Evolutionary conservation across 1,284 basidiomycete genomes (phyloP).

Genomic region (Trametes versicolor): DNA sequence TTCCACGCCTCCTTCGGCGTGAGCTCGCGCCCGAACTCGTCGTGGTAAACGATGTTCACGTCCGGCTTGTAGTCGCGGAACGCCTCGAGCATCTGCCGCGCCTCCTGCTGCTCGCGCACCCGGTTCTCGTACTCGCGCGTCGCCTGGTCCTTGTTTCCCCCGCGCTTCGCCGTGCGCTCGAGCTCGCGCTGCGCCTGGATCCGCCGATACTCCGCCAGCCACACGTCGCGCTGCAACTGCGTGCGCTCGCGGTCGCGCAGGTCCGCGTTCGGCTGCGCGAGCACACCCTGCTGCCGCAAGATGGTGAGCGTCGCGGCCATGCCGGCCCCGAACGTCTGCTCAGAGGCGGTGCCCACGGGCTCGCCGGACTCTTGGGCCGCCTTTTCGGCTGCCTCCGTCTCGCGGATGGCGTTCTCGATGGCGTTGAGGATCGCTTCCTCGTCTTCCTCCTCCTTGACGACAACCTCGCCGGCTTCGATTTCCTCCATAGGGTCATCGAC

Average conservation of each 20-base stretch:
- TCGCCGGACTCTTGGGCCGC: slow-evolving; percentile 45
- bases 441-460: slow-evolving; percentile 79
- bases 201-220: slow-evolving; percentile 88
- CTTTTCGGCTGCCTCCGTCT: slow-evolving; percentile 65
- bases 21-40: slow-evolving; percentile 92
- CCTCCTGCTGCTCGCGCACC: slow-evolving; percentile 90
- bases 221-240: slow-evolving; percentile 89
- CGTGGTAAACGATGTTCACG: slow-evolving; percentile 95
- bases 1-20: slow-evolving; percentile 98
- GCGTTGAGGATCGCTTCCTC: slow-evolving; percentile 78
- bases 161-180: slow-evolving; percentile 79
- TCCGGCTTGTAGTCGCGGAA: slow-evolving; percentile 98
- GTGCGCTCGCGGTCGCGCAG: slow-evolving; percentile 82
- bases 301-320: slow-evolving; percentile 91
- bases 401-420: slow-evolving; percentile 73
- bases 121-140: slow-evolving; percentile 96
- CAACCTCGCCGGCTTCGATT: slow-evolving; percentile 81
- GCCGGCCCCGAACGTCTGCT: slow-evolving; percentile 81
- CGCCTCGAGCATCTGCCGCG: slow-evolving; percentile 81
- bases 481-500: slow-evolving; percentile 60
- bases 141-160: slow-evolving; percentile 91
- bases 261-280: slow-evolving; percentile 74
- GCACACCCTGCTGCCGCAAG: slow-evolving; percentile 91
- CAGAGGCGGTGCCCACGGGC: slow-evolving; percentile 70
- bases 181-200: slow-evolving; percentile 82